phyloP scores from a whole-genome alignment of 768 basidiomycete species.

The Tulasnella sp. region DNA sequence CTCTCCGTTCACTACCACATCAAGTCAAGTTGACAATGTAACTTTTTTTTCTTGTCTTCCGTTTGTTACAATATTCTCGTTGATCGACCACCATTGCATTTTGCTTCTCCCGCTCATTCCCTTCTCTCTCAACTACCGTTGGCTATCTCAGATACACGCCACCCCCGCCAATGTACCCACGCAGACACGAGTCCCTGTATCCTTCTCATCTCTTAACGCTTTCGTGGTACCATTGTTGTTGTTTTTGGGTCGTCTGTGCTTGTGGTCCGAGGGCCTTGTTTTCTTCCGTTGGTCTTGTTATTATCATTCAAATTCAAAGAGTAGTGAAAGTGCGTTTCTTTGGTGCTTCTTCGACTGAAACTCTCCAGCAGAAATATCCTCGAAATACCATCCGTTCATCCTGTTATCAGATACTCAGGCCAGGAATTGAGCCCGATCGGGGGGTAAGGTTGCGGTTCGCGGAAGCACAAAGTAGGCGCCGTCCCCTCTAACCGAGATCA shows the following conservation, averaged over 20 bases:
- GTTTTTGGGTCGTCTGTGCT: background rate
- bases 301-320: conserved; percentile 14
- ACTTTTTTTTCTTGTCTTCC: background rate
- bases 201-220: background rate
- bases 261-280: background rate
- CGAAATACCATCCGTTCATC: background rate
- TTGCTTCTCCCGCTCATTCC: background rate
- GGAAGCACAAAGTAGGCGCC: background rate
- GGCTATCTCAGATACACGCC: background rate
- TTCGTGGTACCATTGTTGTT: background rate
- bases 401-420: no score
- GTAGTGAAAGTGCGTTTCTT: background rate
- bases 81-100: background rate
- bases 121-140: background rate
- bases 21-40: background rate
- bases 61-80: background rate
- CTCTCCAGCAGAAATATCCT: background rate
- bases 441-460: background rate
- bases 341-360: background rate
- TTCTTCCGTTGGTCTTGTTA: background rate
- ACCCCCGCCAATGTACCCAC: background rate
- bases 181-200: background rate
- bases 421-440: background rate
- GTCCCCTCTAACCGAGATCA: background rate
- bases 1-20: background rate